A percentile compares a stretch with the other conserved stretches of the same genome.
Evolutionary conservation across 768 basidiomycete species (phyloP).

Genomic region (Podaxis sp.): DNA sequence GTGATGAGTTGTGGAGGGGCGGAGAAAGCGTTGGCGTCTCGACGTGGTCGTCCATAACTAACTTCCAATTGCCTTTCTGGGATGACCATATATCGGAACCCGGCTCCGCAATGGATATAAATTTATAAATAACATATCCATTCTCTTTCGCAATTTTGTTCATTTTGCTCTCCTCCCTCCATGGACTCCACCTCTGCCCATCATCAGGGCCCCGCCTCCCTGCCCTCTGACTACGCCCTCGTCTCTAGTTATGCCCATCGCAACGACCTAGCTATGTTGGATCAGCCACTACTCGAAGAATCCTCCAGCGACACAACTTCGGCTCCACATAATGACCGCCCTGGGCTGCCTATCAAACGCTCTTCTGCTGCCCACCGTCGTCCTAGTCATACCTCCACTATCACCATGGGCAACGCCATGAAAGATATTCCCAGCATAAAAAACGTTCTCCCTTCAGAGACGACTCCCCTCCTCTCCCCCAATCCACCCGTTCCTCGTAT

Average conservation of each 20-base stretch:
- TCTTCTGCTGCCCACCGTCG: conserved; percentile 4
- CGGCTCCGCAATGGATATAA: too few species aligned
- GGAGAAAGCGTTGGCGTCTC: conserved; percentile 22
- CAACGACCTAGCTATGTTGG: conserved; percentile 16
- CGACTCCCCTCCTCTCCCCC: conserved; percentile 56
- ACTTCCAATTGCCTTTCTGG: conserved; percentile 5
- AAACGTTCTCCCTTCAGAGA: conserved; percentile 36
- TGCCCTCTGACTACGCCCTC: conserved; percentile 67
- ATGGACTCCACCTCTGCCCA: conserved; percentile 53
- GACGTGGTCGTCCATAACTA: conserved; percentile 19
- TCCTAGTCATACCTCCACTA: neutral
- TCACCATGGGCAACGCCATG: conserved; percentile 4
- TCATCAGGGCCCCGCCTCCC: conserved; percentile 55
- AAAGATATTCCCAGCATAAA: neutral
- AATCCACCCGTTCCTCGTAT: conserved; percentile 53
- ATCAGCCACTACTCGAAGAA: neutral
- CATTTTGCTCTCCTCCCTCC: neutral
- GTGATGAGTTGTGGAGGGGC: conserved; percentile 54
- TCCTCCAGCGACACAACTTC: neutral
- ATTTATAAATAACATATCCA: too few species aligned
- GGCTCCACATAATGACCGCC: neutral
- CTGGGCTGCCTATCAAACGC: conserved; percentile 10
- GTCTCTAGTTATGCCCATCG: conserved; percentile 49
- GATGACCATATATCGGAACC: neutral
- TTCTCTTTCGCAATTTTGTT: neutral